Conservation (phyloP, 1,284 basidiomycete genomes). For the Puccinia triticina region DNA sequence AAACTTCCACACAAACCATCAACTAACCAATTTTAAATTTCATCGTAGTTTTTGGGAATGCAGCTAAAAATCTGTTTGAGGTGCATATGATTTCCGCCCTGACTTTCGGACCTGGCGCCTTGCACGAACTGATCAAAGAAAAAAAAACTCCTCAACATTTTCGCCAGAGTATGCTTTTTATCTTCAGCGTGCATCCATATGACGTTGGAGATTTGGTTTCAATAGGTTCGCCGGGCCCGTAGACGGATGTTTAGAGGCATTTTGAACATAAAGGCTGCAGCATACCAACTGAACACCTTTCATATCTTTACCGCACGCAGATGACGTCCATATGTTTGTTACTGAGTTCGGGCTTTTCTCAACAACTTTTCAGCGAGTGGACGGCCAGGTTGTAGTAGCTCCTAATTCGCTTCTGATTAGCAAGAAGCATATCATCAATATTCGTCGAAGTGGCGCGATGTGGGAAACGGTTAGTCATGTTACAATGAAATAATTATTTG, state of each 20-base stretch:
- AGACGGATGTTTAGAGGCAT: neutral
- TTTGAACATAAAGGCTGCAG: neutral
- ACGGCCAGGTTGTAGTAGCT: conserved; percentile 76
- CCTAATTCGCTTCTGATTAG: conserved; percentile 75
- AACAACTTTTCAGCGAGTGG: conserved; percentile 75
- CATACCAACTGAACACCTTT: neutral
- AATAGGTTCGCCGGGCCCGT: conserved; percentile 53
- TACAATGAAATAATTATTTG: conserved; percentile 59
- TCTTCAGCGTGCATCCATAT: conserved; percentile 57
- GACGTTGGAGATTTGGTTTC: conserved; percentile 60
- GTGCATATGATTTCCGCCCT: conserved; percentile 59
- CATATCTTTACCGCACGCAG: conserved; percentile 62
- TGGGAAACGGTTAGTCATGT: conserved; percentile 76
- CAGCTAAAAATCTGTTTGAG: conserved; percentile 78
- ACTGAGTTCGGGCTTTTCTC: conserved; percentile 79
- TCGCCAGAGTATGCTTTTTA: conserved; percentile 36
- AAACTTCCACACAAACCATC: conserved; percentile 63
- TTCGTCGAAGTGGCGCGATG: conserved; percentile 62
- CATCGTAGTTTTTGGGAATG: conserved; percentile 69
- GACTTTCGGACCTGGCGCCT: neutral
- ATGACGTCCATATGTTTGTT: conserved; percentile 70
- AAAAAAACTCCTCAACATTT: neutral
- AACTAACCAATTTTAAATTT: conserved; percentile 61
- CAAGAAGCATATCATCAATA: conserved; percentile 72
- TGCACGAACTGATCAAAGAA: neutral